Evolutionary conservation across 805 yeast genomes (phyloP).

Genomic region (Priceomyces medius): DNA sequence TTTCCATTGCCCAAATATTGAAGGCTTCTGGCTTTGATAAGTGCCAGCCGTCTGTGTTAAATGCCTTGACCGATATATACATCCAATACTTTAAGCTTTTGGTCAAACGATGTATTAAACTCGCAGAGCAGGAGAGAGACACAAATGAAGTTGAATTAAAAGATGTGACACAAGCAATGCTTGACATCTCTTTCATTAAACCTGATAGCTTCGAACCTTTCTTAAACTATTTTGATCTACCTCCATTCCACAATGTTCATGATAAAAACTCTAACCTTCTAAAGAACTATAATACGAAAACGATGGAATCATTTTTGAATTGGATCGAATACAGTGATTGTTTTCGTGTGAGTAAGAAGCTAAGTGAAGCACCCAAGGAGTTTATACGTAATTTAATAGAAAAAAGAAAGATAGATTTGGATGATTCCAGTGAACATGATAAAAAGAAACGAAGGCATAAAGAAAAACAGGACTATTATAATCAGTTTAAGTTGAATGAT

Average conservation of each 20-base stretch:
- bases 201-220: conserved; percentile 44
- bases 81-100: conserved; percentile 60
- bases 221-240: conserved; percentile 45
- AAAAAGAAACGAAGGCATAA: conserved; percentile 32
- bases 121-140: conserved; percentile 45
- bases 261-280: conserved; percentile 13
- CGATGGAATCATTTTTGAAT: conserved; percentile 35
- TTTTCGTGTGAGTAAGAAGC: conserved; percentile 18
- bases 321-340: conserved; percentile 35
- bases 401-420: conserved; percentile 36
- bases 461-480: conserved; percentile 41
- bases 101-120: conserved; percentile 46
- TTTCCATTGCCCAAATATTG: conserved; percentile 54
- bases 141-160: conserved; percentile 49
- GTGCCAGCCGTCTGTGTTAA: conserved; percentile 68
- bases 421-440: conserved; percentile 35
- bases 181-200: conserved; percentile 58
- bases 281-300: conserved; percentile 31
- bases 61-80: conserved; percentile 74
- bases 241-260: conserved; percentile 10
- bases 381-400: conserved; percentile 35
- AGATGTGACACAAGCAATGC: conserved; percentile 72
- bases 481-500: conserved; percentile 31
- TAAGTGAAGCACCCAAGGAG: conserved; percentile 30
- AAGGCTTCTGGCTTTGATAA: conserved; percentile 83